Evolutionary conservation across 2,329 filamentous ascomycete genomes (phyloP).

Genomic region (Colletotrichum plurivorum): DNA sequence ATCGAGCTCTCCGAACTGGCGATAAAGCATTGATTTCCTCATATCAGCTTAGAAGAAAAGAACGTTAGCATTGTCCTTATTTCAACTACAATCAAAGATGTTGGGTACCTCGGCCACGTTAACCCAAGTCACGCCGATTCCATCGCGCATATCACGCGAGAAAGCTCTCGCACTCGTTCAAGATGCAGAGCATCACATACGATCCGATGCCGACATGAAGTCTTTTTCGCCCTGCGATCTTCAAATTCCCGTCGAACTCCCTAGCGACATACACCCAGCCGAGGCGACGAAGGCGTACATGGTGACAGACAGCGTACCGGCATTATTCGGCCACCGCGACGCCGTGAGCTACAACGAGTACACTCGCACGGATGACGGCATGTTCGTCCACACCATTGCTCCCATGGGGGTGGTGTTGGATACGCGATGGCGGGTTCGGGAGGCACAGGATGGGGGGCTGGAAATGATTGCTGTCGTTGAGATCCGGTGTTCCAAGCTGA

Average conservation of each 20-base stretch:
- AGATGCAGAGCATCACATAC: conserved; percentile 12
- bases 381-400: not conserved
- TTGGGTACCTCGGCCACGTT: not conserved
- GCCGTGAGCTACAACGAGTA: conserved; percentile 5
- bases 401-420: conserved; percentile 1
- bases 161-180: conserved; percentile 3
- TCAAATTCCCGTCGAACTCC: not conserved
- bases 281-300: not conserved
- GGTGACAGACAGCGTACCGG: conserved; percentile 12
- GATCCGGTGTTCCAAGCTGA: not conserved
- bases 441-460: not conserved
- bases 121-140: conserved; percentile 10
- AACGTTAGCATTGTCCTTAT: no score
- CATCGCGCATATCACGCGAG: conserved; percentile 7
- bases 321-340: conserved; percentile 8
- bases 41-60: no score
- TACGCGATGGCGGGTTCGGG: conserved; percentile 5
- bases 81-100: not conserved
- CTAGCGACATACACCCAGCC: not conserved
- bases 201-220: conserved; percentile 6
- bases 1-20: no score
- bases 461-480: conserved; percentile 6
- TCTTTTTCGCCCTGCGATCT: not conserved
- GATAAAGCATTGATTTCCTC: no score
- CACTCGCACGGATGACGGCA: conserved; percentile 2